Base-by-base conservation (phyloP, 768 basidiomycete species). In the Tephrocybe sp. region DNA sequence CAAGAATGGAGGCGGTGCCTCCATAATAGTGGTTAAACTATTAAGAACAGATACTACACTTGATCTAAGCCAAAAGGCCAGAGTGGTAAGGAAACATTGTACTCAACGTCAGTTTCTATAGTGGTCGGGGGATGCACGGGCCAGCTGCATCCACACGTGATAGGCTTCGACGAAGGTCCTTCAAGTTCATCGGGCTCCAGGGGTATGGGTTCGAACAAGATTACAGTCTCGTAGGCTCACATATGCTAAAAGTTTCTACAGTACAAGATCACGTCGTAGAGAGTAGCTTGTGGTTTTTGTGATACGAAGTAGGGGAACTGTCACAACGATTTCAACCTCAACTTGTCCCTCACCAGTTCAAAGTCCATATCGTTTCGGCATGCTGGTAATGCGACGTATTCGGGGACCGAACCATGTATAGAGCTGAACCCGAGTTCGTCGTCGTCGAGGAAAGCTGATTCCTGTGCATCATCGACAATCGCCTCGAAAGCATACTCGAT, bases 61-160 rank as follows among this genome's bases (percentile, higher is more conserved):
- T 89, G 87, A 89, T 90, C 88, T 88, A 89, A 90, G 88, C 88
- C 87, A 89, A 88, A 86, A 88, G 86, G 84, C 86, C 86, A 87
- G 86, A 88, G 86, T 86, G 86, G 85, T 86, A 75, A 83, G 51
- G 76, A 73, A 12, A 12, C 37, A 38, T 4, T 11, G 4, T 36
- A n/a, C 4, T 36, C 34, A n/a, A 15, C 34, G 21, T 16, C 1
- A 4, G 34, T 24, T 37, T 46, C 7, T 46, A 46, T 46, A 46
- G 22, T 13, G 3, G 33, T 33, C 21, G 44, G 33, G 16, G 1
- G 5, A 24, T 22, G 45, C 45, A 46, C 45, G 45, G 45, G 38
- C 45, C 45, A 46, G 23, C 25, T 24, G 25, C 21, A n/a, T n/a
- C n/a, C 15, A 4, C 39, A 40, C 39, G 39, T 40, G 39, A 24